Evolutionary conservation across 371 early-diverging fungal genomes (phyloP), one percentile per base, ranked within the genome.

Genomic region (Mucor circinelloides): DNA sequence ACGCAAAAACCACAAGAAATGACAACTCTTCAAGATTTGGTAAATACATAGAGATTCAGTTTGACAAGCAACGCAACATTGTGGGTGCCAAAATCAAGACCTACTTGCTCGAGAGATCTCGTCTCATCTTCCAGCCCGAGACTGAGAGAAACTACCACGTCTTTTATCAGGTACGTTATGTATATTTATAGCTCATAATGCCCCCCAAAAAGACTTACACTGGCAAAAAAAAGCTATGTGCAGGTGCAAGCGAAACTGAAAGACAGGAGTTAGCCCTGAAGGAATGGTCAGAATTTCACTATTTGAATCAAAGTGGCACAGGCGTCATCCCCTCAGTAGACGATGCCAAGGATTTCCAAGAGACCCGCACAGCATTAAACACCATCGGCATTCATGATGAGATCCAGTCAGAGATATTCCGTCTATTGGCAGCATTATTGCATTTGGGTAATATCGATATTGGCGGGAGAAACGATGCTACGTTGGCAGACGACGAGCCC

Each of bases 1-100:
- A 99, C 87, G 97, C 99, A 61, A 99, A 99, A 81, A 99, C 99
- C n/a, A 95, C 96, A 1, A 87, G 98, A 78, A 99, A 99, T 82
- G 97, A 99, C 81, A 99, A 99, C 83, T 92, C 93, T 64, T 97
- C 97, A 64, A 91, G 99, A 32, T 99, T 99, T 80, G 99, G 99
- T 63, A 99, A 99, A 88, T 99, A 97, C 83, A 95, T 99, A 54
- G 96, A 97, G 79, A 94, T 94, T 67, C 86, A 90, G 77, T 94
- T 94, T 75, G 91, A 91, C 72, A 87, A 87, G 32, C 77, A 88
- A 13, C 88, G 89, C 56, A 88, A 90, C 48, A 98, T 99, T 78
- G 87, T 92, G 48, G 99, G 99, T 28, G 99, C 99, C 9, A 90
- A 85, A 58, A 98, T 99, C 73, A 88, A 95, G 46, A 99, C 97